Conservation (phyloP, 257 asterid genomes). For the Agastache rugosa region DNA sequence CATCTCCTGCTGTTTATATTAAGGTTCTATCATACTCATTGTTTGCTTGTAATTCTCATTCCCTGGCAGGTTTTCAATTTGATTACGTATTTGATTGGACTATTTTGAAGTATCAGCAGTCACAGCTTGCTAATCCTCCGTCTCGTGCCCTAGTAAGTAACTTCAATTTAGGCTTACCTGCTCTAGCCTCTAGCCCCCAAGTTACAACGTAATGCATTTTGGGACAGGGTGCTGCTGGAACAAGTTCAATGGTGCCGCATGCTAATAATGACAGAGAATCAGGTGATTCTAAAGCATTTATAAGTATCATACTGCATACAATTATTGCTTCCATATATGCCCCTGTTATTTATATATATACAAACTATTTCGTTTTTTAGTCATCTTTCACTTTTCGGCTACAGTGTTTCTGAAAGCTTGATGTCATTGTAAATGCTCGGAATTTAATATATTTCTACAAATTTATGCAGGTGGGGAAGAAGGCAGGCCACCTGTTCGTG, state of each 20-base stretch:
- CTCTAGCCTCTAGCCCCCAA: slow-evolving; percentile 27
- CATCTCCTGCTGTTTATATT: slow-evolving; percentile 11
- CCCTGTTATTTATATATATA: neutral
- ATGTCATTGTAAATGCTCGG: neutral
- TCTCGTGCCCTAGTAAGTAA: slow-evolving; percentile 83
- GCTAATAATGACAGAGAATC: slow-evolving; percentile 71
- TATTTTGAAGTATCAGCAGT: slow-evolving; percentile 69
- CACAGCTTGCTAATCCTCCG: slow-evolving; percentile 92
- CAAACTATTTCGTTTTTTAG: neutral
- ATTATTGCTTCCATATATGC: too few species aligned
- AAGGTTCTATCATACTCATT: slow-evolving; percentile 12
- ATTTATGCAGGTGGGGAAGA: slow-evolving; percentile 74
- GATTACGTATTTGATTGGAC: slow-evolving; percentile 66
- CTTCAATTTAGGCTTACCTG: slow-evolving; percentile 27
- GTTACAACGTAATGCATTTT: slow-evolving; percentile 35
- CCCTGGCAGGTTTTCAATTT: slow-evolving; percentile 53
- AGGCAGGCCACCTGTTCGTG: slow-evolving; percentile 59
- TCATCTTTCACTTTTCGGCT: slow-evolving; percentile 1
- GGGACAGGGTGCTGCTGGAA: slow-evolving; percentile 77
- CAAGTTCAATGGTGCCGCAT: slow-evolving; percentile 79
- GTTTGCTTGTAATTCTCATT: slow-evolving; percentile 18
- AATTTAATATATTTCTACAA: slow-evolving; percentile 24
- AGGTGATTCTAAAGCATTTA: slow-evolving; percentile 51
- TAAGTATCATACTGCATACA: neutral
- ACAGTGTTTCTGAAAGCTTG: neutral